These are phyloP conservation scores for Tulasnella sp. DNA, from an alignment of 768 basidiomycete genomes.

Conservation along the genomic window DNA sequence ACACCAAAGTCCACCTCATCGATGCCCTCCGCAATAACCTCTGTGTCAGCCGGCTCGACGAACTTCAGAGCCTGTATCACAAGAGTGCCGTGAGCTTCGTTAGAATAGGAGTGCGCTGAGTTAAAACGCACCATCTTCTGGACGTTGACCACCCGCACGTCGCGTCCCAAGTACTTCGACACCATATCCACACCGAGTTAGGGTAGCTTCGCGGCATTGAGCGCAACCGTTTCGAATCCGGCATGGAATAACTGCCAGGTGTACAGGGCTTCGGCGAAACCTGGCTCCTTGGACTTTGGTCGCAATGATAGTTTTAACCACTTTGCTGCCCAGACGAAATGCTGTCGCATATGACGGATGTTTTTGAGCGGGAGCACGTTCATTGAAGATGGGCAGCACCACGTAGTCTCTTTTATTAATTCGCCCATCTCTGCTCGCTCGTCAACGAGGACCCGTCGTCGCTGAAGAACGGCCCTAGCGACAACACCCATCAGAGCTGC, in stretches of 20 bases:
- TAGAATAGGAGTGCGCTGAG: neutral
- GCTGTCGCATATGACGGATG: neutral
- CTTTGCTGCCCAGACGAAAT: constrained; percentile 42
- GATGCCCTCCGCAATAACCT: constrained; percentile 48
- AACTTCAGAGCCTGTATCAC: constrained; percentile 78
- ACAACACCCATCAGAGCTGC: no score
- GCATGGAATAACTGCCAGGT: constrained; percentile 61
- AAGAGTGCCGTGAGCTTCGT: neutral
- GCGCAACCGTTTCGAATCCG: constrained; percentile 53
- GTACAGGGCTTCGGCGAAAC: constrained; percentile 63
- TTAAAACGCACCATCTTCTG: constrained; percentile 60
- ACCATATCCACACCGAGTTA: constrained; percentile 70
- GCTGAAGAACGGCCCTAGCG: no score
- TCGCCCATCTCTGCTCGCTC: no score
- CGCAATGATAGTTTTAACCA: constrained; percentile 61
- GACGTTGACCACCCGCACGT: constrained; percentile 63
- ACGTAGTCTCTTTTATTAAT: constrained; percentile 78
- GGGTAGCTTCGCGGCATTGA: constrained; percentile 51
- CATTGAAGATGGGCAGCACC: constrained; percentile 62
- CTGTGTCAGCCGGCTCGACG: constrained; percentile 48
- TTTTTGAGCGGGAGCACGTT: constrained; percentile 31
- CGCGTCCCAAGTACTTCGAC: constrained; percentile 77
- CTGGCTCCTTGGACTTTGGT: constrained; percentile 49
- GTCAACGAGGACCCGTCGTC: no score
- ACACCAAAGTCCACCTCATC: no score